phyloP scores from a whole-genome alignment of 176 grass and related monocot species.

The Phyllostachys edulis region DNA sequence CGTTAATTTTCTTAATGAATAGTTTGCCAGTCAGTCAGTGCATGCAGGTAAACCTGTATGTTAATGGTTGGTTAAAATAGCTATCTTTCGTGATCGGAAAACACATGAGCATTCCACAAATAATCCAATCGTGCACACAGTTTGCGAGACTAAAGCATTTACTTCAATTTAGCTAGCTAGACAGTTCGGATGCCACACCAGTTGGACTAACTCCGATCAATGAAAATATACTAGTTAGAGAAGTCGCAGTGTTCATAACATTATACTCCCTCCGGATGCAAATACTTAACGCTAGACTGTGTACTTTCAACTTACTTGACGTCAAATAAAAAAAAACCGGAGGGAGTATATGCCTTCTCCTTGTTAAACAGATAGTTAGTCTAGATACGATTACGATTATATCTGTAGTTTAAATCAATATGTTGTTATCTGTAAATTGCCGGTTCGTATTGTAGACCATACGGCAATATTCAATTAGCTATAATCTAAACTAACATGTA shows the following conservation, averaged over 20 bases:
- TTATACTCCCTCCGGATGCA: too few relatives aligned
- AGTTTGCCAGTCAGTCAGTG: neutral
- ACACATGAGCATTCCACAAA: neutral
- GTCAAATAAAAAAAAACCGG: too few relatives aligned
- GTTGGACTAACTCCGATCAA: neutral
- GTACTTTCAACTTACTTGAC: too few relatives aligned
- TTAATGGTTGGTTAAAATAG: neutral
- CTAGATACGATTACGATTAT: too few relatives aligned
- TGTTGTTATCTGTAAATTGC: too few relatives aligned
- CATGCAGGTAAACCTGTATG: neutral
- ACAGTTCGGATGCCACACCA: neutral
- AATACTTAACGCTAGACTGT: too few relatives aligned
- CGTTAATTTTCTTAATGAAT: neutral
- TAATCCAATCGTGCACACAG: neutral
- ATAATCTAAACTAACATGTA: too few relatives aligned
- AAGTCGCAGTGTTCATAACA: neutral
- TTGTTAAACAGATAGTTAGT: too few relatives aligned
- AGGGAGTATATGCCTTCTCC: neutral
- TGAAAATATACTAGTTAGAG: neutral
- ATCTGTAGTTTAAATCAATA: too few relatives aligned
- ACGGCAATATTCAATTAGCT: too few relatives aligned
- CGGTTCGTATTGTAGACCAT: too few relatives aligned
- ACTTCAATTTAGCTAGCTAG: neutral
- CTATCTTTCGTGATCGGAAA: neutral
- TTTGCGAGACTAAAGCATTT: neutral